Conservation (phyloP, 1,139 yeast species). For the Eremothecium gossypii region DNA sequence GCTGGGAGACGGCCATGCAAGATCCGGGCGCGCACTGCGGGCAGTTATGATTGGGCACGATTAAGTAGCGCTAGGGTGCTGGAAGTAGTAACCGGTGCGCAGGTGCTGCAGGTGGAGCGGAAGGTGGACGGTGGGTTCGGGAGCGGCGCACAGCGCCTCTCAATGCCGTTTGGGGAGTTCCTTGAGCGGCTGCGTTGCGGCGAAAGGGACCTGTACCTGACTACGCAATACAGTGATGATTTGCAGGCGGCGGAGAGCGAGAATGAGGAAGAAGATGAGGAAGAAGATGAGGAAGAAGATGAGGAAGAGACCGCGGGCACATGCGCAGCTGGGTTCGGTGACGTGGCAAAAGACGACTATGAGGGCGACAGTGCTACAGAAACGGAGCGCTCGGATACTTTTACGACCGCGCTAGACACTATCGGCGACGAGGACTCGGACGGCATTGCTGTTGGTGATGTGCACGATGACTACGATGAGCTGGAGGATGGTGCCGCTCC, state of each 20-base stretch:
- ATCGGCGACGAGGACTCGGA: constrained; percentile 10
- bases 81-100: constrained; percentile 32
- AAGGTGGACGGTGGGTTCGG: constrained; percentile 56
- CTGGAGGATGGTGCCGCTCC: constrained; percentile 22
- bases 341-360: constrained; percentile 8
- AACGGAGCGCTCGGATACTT: constrained; percentile 1
- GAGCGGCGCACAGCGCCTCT: constrained; percentile 44
- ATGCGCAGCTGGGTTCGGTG: constrained; percentile 2
- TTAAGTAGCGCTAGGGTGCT: constrained; percentile 32
- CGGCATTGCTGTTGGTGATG: constrained; percentile 15
- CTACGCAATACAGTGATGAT: constrained; percentile 54
- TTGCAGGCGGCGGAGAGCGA: constrained; percentile 25
- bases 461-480: constrained; percentile 45
- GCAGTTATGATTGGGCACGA: constrained; percentile 14
- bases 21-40: constrained; percentile 12
- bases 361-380: neutral
- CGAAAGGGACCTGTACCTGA: constrained; percentile 43
- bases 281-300: constrained; percentile 3
- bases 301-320: neutral
- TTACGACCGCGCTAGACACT: constrained; percentile 1
- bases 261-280: constrained; percentile 17
- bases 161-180: constrained; percentile 42
- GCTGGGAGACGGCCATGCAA: constrained; percentile 19
- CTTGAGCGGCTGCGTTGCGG: constrained; percentile 35
- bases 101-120: constrained; percentile 45